These are phyloP conservation scores for Cyclotella cryptica DNA, from an alignment of 108 stramenopile genomes.

Conservation along the genomic window DNA sequence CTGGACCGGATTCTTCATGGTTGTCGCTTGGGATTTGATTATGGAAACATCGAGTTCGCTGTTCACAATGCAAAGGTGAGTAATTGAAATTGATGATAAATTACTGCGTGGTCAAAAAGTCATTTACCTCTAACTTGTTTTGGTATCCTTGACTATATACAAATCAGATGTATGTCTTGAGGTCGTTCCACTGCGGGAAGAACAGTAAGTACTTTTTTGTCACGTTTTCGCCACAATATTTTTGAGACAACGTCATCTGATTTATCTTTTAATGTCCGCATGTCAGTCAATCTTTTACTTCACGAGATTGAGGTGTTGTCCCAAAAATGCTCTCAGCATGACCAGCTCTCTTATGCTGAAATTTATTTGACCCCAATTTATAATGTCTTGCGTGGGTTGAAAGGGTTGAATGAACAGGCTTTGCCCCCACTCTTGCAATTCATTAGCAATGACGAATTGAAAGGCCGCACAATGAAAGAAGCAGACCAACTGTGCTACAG, in stretches of 20 bases:
- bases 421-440: neutral
- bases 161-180: neutral
- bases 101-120: neutral
- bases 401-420: neutral
- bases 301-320: conserved; percentile 12
- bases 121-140: neutral
- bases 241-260: no score
- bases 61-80: neutral
- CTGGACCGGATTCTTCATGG: conserved; percentile 17
- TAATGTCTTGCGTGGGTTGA: conserved; percentile 3
- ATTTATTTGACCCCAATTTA: neutral
- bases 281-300: neutral
- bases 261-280: neutral
- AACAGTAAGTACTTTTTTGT: no score
- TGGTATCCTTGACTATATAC: neutral
- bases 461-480: neutral
- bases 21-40: conserved; percentile 12
- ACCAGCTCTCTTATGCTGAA: neutral
- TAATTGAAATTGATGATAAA: neutral
- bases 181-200: conserved; percentile 18
- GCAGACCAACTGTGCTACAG: neutral
- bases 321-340: neutral
- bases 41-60: conserved; percentile 18
- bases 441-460: neutral
- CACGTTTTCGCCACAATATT: no score